A percentile compares a stretch with the other conserved stretches of the same genome.
Evolutionary conservation across 495 filamentous ascomycete genomes (phyloP).

Genomic region (Bombardia bombarda): DNA sequence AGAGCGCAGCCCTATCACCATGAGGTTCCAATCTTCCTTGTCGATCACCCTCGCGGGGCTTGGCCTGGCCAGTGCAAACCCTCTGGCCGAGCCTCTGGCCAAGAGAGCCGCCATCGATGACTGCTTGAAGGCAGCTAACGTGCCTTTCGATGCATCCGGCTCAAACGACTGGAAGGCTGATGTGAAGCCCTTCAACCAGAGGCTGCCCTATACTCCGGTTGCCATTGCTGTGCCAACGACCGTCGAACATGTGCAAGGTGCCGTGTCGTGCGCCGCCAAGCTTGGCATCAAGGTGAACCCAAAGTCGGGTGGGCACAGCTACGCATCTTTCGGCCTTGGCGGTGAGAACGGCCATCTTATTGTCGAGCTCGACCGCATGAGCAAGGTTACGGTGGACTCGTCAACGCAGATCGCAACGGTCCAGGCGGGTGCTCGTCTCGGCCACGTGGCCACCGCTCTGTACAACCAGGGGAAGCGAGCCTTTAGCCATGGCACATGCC

Average conservation of each 20-base stretch:
- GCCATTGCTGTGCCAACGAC: conserved; percentile 33
- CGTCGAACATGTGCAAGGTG: conserved; percentile 30
- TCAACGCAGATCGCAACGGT: conserved; percentile 31
- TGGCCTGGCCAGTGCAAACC: conserved; percentile 17
- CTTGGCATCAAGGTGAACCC: conserved; percentile 34
- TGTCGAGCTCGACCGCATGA: conserved; percentile 37
- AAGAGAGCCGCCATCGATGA: conserved; percentile 27
- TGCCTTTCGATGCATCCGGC: conserved; percentile 23
- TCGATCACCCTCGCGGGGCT: conserved; percentile 8
- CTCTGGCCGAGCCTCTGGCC: conserved; percentile 32
- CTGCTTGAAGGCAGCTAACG: conserved; percentile 28
- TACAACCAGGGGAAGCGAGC: conserved; percentile 35
- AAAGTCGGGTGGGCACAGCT: conserved; percentile 42
- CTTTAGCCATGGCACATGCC: conserved; percentile 40
- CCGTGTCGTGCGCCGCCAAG: conserved; percentile 31
- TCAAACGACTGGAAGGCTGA: conserved; percentile 34
- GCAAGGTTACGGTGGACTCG: conserved; percentile 31
- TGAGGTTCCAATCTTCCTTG: conserved; percentile 9
- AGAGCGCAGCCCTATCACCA: conserved; percentile 2
- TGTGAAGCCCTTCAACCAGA: conserved; percentile 31
- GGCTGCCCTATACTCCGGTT: conserved; percentile 29
- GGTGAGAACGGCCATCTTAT: conserved; percentile 40
- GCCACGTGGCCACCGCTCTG: conserved; percentile 34
- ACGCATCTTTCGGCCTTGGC: conserved; percentile 37
- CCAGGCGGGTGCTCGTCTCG: conserved; percentile 31